Evolutionary conservation across 78 protist genomes (phyloP), one percentile per base, ranked within the genome.

Genomic region (Tieghemostelium lacteum): DNA sequence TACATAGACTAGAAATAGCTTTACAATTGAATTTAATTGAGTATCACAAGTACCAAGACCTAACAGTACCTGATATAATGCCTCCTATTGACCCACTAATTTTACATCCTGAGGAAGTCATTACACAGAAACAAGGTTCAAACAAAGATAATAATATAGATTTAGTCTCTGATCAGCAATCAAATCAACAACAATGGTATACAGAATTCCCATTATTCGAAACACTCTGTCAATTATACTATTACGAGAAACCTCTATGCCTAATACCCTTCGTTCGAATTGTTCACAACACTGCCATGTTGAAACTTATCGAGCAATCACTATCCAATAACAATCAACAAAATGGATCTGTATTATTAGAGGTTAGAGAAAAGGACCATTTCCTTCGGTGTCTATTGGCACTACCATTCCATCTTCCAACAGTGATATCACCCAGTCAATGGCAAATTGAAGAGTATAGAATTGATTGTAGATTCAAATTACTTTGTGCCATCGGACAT

Each of bases 291-390:
- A 39, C 91, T 3, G 31, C 76, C 2, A 58, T 70, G 8, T 28
- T 19, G 19, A 66, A 40, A 45, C 37, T 34, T 49, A 40, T 83
- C 7, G 91, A 60, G 1, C 28, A 29, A 10, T 31, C 52, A 2
- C 14, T 45, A 45, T 14, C 6, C 29, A 22, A 33, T 26, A 29
- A 6, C 20, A 40, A 66, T 40, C 22, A 33, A 37, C 24, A 29
- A 8, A 72, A 67, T n/a, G 49, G 42, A 69, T n/a, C n/a, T n/a
- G n/a, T n/a, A n/a, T n/a, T n/a, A n/a, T n/a, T n/a, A n/a, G n/a
- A n/a, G n/a, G n/a, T n/a, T n/a, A n/a, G n/a, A n/a, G 77, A 83
- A 24, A 83, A 69, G 24, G 89, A 83, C 50, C 89, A 83, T n/a
- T 83, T 83, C 34, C 37, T 63, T 29, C 45, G 89, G 16, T 75